Conservation (phyloP, 257 asterid species). For the Solanum tacnaense region DNA sequence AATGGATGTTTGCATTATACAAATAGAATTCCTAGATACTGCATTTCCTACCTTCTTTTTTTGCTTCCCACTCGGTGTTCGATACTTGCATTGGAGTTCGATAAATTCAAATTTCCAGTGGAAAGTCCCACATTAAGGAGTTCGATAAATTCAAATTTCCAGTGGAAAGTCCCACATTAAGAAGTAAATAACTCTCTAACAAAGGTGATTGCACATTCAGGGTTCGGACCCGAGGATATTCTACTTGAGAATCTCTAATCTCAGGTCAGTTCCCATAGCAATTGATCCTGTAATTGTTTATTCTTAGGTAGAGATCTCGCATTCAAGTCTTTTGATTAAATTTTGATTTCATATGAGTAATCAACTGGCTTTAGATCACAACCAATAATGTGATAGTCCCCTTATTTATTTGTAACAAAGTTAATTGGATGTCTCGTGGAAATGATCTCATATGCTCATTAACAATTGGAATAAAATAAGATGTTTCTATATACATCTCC, state of each 20-base stretch:
- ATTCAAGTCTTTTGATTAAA: background rate
- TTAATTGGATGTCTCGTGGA: too few species aligned
- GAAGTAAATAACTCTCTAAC: background rate
- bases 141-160: background rate
- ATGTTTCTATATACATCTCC: too few species aligned
- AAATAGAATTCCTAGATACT: background rate
- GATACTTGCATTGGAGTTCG: background rate
- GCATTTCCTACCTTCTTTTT: background rate
- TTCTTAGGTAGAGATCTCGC: background rate
- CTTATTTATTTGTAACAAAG: background rate
- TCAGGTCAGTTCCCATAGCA: background rate
- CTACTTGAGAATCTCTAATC: background rate
- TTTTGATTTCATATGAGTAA: background rate
- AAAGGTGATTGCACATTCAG: background rate
- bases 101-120: background rate
- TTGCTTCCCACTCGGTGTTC: background rate
- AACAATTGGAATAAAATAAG: too few species aligned
- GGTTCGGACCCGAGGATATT: background rate
- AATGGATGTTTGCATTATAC: background rate
- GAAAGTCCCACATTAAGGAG: background rate
- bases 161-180: background rate
- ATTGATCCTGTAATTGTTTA: too few species aligned
- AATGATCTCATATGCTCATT: background rate
- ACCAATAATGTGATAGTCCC: background rate
- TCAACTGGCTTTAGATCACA: background rate